Percentiles rank a stretch among this genome's conserved stretches.
Evolutionary conservation across 345 rosid species (phyloP).

Genomic region (Camelina neglecta): DNA sequence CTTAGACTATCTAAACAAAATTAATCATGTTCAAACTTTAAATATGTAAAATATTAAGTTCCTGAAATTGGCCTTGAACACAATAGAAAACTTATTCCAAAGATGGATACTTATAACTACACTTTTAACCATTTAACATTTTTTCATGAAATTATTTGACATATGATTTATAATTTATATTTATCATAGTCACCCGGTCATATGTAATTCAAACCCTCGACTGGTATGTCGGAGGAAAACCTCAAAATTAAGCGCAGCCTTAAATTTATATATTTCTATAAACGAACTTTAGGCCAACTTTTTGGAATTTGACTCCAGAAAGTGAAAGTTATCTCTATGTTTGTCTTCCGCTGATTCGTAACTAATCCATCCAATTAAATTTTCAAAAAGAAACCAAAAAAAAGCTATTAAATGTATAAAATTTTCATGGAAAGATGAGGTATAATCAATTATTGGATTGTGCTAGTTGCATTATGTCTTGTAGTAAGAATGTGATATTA

Average conservation of each 20-base stretch:
- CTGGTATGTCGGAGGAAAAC: too few species aligned
- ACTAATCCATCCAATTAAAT: background rate
- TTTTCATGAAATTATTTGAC: too few species aligned
- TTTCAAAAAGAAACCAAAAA: background rate
- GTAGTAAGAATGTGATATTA: conserved; percentile 29
- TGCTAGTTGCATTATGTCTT: conserved; percentile 26
- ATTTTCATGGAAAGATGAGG: background rate
- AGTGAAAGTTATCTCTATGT: background rate
- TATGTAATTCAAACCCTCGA: too few species aligned
- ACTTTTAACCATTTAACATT: too few species aligned
- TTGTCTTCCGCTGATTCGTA: background rate
- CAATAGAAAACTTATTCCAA: too few species aligned
- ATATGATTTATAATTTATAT: too few species aligned
- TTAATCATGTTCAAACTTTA: background rate
- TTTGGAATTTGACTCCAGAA: background rate
- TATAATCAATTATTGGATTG: conserved; percentile 9
- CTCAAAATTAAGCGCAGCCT: background rate
- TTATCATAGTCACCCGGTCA: too few species aligned
- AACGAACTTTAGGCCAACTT: conserved; percentile 2
- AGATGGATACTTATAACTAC: too few species aligned
- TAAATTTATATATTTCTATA: background rate
- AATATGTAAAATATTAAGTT: too few species aligned
- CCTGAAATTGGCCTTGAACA: background rate
- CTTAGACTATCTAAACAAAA: background rate
- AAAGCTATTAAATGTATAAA: background rate